Evolutionary conservation across 164 flowering plant species (phyloP).

Genomic region (Magnolia changhungtana): DNA sequence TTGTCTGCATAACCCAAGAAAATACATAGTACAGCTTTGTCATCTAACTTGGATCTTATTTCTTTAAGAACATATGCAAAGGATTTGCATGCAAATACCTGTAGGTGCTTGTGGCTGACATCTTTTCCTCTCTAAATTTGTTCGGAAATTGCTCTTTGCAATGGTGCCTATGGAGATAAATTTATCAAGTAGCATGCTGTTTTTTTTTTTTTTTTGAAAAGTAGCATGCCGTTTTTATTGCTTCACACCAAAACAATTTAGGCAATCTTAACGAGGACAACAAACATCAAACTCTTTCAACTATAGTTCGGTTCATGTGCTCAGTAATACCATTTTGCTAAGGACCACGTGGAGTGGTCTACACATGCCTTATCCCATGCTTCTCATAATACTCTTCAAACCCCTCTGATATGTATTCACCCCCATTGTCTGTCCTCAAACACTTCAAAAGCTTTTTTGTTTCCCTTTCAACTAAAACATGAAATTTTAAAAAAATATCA

Average conservation of each 20-base stretch:
- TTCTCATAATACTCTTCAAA: not conserved
- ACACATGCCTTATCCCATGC: no score
- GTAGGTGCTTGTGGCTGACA: not conserved
- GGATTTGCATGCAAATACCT: not conserved
- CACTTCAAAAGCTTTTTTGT: not conserved
- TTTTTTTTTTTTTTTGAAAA: no score
- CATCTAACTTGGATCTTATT: not conserved
- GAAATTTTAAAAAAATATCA: not conserved
- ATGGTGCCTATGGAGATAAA: not conserved
- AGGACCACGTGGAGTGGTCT: not conserved
- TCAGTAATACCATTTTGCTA: not conserved
- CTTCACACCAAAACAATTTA: not conserved
- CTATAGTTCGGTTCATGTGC: not conserved
- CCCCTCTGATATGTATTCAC: not conserved
- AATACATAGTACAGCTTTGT: not conserved
- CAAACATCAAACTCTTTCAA: slow-evolving; percentile 1
- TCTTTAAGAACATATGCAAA: not conserved
- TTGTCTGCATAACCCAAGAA: not conserved
- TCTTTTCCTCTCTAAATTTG: not conserved
- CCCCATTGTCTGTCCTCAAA: slow-evolving; percentile 2
- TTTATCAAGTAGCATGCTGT: not conserved
- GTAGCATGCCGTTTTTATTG: not conserved
- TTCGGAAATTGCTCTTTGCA: not conserved
- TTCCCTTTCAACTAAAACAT: not conserved
- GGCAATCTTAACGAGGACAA: not conserved